These are phyloP conservation scores for Parmelia sp. DNA, from an alignment of 495 filamentous ascomycete genomes.

Conservation along the genomic window DNA sequence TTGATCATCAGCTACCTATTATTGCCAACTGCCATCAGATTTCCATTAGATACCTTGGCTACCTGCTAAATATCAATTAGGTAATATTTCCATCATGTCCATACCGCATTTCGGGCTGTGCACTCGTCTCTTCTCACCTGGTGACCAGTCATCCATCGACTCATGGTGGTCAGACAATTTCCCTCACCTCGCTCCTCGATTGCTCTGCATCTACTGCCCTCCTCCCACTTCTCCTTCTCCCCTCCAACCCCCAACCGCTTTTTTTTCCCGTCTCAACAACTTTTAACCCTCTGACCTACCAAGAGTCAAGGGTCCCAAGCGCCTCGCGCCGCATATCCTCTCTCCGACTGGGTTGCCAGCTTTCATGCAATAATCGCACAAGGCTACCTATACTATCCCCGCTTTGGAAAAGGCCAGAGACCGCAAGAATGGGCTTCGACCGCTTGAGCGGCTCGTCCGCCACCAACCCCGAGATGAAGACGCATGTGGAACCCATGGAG, in stretches of 20 bases:
- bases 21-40: no score
- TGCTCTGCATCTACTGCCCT: not conserved
- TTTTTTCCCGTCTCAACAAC: not conserved
- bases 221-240: not conserved
- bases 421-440: not conserved
- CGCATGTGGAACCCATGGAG: slow-evolving; percentile 11
- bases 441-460: slow-evolving; percentile 4
- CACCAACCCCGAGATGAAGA: slow-evolving; percentile 5
- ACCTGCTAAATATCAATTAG: no score
- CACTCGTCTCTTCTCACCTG: no score
- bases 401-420: not conserved
- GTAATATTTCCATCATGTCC: no score
- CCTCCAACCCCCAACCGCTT: not conserved
- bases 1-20: no score
- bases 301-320: not conserved
- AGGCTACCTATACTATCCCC: not conserved
- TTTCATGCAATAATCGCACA: not conserved
- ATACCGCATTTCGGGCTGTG: no score
- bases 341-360: not conserved
- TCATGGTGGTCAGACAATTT: not conserved
- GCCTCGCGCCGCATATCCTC: not conserved
- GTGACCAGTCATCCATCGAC: no score
- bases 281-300: not conserved
- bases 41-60: no score
- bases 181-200: not conserved